These are phyloP conservation scores for Lipomyces kockii DNA, from an alignment of 805 yeast species.

Conservation along the genomic window DNA sequence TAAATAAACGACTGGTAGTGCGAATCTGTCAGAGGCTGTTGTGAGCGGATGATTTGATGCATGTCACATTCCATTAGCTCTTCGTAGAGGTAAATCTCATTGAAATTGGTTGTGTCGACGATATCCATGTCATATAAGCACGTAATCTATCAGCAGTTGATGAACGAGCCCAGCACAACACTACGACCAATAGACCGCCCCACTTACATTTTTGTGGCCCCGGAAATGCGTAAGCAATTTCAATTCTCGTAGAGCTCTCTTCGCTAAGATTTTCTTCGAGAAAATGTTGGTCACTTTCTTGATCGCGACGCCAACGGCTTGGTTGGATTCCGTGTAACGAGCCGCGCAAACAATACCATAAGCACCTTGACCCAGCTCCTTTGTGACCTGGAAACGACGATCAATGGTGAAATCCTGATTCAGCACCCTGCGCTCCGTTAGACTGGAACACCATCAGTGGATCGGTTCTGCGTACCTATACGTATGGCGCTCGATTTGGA, in stretches of 20 bases:
- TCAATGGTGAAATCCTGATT: slow-evolving; percentile 94
- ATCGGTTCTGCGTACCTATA: slow-evolving; percentile 21
- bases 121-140: slow-evolving; percentile 94
- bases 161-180: neutral
- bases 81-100: slow-evolving; percentile 90
- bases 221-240: slow-evolving; percentile 89
- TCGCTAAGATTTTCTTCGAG: slow-evolving; percentile 86
- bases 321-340: slow-evolving; percentile 53
- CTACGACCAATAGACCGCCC: neutral
- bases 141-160: slow-evolving; percentile 56
- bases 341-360: slow-evolving; percentile 98
- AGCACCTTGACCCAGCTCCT: slow-evolving; percentile 97
- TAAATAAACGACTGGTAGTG: slow-evolving; percentile 91
- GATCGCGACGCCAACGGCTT: slow-evolving; percentile 71
- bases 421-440: slow-evolving; percentile 57
- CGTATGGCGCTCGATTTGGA: slow-evolving; percentile 34
- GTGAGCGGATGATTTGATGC: slow-evolving; percentile 94
- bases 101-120: slow-evolving; percentile 76
- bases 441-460: neutral
- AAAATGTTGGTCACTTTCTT: slow-evolving; percentile 95
- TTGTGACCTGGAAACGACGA: slow-evolving; percentile 81
- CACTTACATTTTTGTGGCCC: slow-evolving; percentile 72
- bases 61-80: slow-evolving; percentile 98
- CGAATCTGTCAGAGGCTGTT: slow-evolving; percentile 90
- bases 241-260: slow-evolving; percentile 88